Conservation (phyloP, 2,329 filamentous ascomycete species). For the Kalmusia sp. region DNA sequence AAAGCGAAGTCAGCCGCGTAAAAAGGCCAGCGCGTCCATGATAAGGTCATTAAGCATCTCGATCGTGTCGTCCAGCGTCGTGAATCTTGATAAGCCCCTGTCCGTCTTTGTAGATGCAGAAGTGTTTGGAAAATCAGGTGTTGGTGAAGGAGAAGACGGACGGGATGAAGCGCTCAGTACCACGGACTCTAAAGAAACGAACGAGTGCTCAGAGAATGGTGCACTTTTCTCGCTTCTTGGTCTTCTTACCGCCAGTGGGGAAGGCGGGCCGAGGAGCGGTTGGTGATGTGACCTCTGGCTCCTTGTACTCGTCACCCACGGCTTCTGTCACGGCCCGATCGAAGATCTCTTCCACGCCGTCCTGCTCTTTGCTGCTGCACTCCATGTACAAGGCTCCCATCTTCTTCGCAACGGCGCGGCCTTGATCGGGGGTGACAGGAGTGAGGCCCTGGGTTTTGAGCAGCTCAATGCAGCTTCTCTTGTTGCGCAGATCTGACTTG, state of each 20-base stretch:
- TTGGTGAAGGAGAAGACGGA: constrained; percentile 1
- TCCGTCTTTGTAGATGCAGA: constrained; percentile 9
- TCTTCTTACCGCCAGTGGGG: constrained; percentile 40
- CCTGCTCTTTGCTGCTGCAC: constrained; percentile 98
- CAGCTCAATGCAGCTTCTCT: constrained; percentile 97
- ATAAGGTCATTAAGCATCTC: constrained; percentile 49
- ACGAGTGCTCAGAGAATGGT: constrained; percentile 43
- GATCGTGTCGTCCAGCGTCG: constrained; percentile 50
- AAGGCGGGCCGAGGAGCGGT: constrained; percentile 27
- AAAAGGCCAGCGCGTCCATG: constrained; percentile 33
- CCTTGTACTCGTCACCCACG: constrained; percentile 70
- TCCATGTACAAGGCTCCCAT: constrained; percentile 98
- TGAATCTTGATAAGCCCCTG: constrained; percentile 42
- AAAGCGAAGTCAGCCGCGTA: constrained; percentile 17
- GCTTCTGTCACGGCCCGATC: constrained; percentile 89
- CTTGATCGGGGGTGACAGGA: constrained; percentile 91
- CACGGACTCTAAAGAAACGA: constrained; percentile 24
- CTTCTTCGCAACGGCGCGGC: constrained; percentile 83
- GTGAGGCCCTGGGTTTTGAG: constrained; percentile 97
- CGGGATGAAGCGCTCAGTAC: constrained; percentile 14
- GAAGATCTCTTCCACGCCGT: constrained; percentile 95
- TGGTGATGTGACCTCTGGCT: constrained; percentile 28
- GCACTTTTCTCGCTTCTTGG: constrained; percentile 48
- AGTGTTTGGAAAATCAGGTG: constrained; percentile 9
- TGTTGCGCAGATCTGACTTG: constrained; percentile 94